Base-by-base conservation (phyloP, 2,329 filamentous ascomycete genomes). In the Fonsecaea pedrosoi region DNA sequence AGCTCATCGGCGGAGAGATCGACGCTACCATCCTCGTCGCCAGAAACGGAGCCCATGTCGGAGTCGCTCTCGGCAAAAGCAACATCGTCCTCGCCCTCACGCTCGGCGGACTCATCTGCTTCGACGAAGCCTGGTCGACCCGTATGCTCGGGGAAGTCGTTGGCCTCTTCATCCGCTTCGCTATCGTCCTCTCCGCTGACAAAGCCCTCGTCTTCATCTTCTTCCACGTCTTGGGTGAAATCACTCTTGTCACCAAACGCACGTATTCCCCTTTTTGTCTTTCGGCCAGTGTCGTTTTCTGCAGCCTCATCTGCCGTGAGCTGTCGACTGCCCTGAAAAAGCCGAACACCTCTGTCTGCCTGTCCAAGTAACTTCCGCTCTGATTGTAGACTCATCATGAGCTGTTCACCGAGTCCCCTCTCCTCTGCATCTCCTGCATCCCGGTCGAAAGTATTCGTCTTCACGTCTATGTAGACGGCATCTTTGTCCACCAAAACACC, bases 11-110 rank as follows among this genome's bases (percentile, higher is more conserved):
- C 84, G 0, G 83, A 84, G 1, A 66, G 40, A 21, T 82, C 82
- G 13, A 84, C 71, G 35, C 85, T 83, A 65, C 84, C 83, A 32
- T 86, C 85, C 3, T 87, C 85, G 7, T 82, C 85, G 0, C 84
- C 85, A 8, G 92, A 96, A 70, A 97, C 79, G 3, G 94, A 97
- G 6, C 95, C 95, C 4, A 99, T 84, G 76, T 99, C 96, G 0
- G 95, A 99, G 78, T 99, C 96, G 75, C 92, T 97, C 75, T 99
- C 95, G 13, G 95, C 95, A 81, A 97, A 99, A 1, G 89, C 92
- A 65, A 98, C 74, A 62, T 97, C 92, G 35, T 88, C 91, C 30
- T 88, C 86, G 10, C 82, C 82, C 25, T 76, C 84, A 42, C 85
- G 82, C 4, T 83, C 81, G 18, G 84, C 84, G n/a, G 83, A 85